A percentile compares a stretch with the other conserved stretches of the same genome.
Evolutionary conservation across 768 basidiomycete species (phyloP).

Genomic region (Rhizopogon roseolus): DNA sequence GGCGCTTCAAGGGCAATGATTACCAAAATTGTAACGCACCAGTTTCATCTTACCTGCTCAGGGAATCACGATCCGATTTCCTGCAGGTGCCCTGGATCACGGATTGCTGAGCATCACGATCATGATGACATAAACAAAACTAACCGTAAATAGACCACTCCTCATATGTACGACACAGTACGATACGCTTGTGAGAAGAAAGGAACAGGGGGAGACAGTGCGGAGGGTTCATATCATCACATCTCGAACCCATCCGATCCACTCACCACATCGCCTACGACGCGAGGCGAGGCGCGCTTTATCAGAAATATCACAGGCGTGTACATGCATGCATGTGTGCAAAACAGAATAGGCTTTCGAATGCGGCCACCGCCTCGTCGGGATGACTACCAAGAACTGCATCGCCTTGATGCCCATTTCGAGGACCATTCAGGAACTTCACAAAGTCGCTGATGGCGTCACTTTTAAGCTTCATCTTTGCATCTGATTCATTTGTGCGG

Average conservation of each 20-base stretch:
- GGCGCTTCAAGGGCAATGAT: background rate
- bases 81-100: background rate
- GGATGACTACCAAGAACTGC: conserved; percentile 24
- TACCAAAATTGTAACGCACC: background rate
- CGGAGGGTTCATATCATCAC: conserved; percentile 1
- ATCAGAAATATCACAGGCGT: background rate
- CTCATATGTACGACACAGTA: conserved; percentile 3
- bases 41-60: background rate
- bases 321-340: background rate
- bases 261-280: background rate
- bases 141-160: conserved; percentile 2
- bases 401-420: conserved; percentile 32
- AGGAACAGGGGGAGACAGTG: conserved; percentile 1
- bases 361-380: conserved; percentile 14
- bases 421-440: conserved; percentile 7
- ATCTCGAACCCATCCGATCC: background rate
- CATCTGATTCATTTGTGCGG: background rate
- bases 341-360: background rate
- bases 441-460: background rate
- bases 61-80: background rate
- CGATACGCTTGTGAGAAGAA: conserved; percentile 3
- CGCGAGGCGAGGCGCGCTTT: background rate
- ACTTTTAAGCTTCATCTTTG: background rate
- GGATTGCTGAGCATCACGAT: conserved; percentile 1
- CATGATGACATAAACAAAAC: conserved; percentile 2